Conservation (phyloP, 1,284 basidiomycete genomes). For the Ceratobasidium sp. region DNA sequence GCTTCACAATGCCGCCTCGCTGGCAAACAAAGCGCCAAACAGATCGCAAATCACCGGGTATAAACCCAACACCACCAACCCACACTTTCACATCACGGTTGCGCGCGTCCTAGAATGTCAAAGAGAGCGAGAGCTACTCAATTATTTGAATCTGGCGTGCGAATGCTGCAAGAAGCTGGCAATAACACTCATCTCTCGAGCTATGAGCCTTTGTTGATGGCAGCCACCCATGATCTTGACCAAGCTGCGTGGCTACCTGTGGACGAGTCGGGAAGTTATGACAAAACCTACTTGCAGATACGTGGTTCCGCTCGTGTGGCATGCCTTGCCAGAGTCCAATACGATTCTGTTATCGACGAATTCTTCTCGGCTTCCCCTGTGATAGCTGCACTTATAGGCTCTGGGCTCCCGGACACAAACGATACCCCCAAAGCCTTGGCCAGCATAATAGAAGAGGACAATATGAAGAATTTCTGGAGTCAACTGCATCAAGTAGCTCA, state of each 20-base stretch:
- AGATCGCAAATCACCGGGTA: too few species aligned
- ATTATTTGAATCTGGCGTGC: constrained; percentile 10
- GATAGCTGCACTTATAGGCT: not conserved
- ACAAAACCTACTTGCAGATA: not conserved
- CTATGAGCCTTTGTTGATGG: not conserved
- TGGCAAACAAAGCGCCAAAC: too few species aligned
- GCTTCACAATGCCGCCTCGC: too few species aligned
- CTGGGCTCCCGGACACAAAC: not conserved
- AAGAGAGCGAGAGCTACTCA: not conserved
- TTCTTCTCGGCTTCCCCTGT: not conserved
- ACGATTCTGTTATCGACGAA: not conserved
- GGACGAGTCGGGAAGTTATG: not conserved
- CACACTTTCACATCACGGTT: too few species aligned
- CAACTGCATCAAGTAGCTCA: not conserved
- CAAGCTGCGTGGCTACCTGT: not conserved
- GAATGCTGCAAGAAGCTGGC: not conserved
- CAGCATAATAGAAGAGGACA: not conserved
- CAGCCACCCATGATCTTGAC: not conserved
- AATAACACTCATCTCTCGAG: not conserved
- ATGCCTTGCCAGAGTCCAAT: not conserved
- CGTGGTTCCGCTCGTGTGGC: not conserved
- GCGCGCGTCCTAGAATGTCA: too few species aligned
- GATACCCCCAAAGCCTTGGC: not conserved
- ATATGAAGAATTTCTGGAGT: constrained; percentile 9
- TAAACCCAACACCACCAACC: too few species aligned